These are phyloP conservation scores for Neurospora cerealis DNA, from an alignment of 495 filamentous ascomycete genomes.

Conservation along the genomic window DNA sequence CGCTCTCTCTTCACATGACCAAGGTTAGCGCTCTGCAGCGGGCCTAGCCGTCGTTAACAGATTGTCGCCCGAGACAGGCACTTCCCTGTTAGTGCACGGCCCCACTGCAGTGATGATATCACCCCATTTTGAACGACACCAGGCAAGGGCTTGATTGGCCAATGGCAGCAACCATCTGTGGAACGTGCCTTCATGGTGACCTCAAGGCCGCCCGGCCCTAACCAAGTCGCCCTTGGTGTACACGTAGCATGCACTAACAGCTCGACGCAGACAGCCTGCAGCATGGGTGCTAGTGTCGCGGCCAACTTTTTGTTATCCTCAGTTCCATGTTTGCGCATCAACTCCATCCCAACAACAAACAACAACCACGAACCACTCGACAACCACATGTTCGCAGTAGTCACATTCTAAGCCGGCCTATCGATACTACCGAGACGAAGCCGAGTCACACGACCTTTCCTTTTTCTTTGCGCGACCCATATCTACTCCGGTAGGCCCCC, in stretches of 20 bases:
- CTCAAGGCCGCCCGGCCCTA: background rate
- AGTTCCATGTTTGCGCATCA: background rate
- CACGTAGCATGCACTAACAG: background rate
- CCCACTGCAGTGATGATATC: background rate
- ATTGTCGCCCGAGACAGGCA: background rate
- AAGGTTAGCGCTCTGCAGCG: background rate
- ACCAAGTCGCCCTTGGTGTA: background rate
- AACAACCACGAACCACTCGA: background rate
- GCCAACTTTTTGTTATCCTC: background rate
- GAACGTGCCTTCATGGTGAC: slow-evolving; percentile 18
- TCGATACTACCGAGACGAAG: background rate
- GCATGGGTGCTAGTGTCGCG: background rate
- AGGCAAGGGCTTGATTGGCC: slow-evolving; percentile 13
- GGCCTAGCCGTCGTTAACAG: background rate
- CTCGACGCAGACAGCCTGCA: background rate
- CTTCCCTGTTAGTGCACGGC: background rate
- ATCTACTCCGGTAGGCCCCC: background rate
- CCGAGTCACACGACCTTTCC: background rate
- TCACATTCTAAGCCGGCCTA: background rate
- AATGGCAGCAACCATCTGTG: slow-evolving; percentile 12
- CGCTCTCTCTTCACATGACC: background rate
- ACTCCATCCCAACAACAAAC: background rate
- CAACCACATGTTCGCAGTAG: background rate
- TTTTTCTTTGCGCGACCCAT: background rate
- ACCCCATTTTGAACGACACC: background rate